Evolutionary conservation across 768 basidiomycete species (phyloP).

Genomic region (Gymnopilus junonius): DNA sequence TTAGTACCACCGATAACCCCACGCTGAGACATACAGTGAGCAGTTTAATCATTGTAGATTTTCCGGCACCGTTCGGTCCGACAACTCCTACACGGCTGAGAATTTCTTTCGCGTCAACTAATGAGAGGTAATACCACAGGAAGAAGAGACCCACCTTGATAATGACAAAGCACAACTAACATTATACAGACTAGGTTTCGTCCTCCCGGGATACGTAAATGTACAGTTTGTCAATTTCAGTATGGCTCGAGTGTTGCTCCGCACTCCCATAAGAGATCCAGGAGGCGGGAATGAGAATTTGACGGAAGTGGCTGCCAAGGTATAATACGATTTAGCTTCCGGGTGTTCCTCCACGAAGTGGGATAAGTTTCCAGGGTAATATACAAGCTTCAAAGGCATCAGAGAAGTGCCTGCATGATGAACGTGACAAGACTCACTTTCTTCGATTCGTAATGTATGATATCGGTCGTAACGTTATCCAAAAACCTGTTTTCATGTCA

Average conservation of each 20-base stretch:
- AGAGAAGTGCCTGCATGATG: constrained; percentile 15
- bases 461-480: constrained; percentile 94
- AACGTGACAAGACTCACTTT: constrained; percentile 52
- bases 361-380: constrained; percentile 93
- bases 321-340: constrained; percentile 96
- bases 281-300: constrained; percentile 96
- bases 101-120: constrained; percentile 21
- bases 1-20: constrained; percentile 11
- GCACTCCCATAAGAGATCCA: constrained; percentile 95
- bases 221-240: constrained; percentile 91
- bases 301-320: constrained; percentile 89
- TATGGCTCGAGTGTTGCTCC: constrained; percentile 95
- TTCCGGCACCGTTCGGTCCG: constrained; percentile 95
- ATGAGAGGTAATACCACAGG: constrained; percentile 19
- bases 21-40: constrained; percentile 62
- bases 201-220: constrained; percentile 90
- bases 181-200: constrained; percentile 79
- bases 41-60: constrained; percentile 94
- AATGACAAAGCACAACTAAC: constrained; percentile 94
- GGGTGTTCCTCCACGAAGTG: constrained; percentile 89
- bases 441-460: constrained; percentile 96
- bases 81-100: constrained; percentile 87
- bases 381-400: constrained; percentile 65
- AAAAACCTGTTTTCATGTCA: constrained; percentile 63
- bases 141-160: constrained; percentile 63